Conservation (phyloP, 1,139 yeast genomes). For the Candida sp. region DNA sequence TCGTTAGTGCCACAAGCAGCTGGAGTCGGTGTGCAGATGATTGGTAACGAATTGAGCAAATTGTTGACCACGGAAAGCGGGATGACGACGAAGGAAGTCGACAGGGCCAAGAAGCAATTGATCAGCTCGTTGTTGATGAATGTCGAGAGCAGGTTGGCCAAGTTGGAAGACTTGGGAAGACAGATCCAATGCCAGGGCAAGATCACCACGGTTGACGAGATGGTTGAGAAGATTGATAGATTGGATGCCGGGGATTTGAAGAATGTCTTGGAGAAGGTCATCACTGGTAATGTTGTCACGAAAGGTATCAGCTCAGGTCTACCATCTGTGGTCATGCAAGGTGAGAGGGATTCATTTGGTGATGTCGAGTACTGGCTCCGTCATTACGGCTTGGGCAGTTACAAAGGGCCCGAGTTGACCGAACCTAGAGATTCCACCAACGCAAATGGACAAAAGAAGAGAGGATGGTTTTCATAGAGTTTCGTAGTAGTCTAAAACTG, state of each 20-base stretch:
- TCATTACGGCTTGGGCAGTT: constrained; percentile 74
- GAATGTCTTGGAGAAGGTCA: constrained; percentile 74
- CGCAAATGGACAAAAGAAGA: constrained; percentile 5
- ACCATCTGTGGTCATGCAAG: constrained; percentile 90
- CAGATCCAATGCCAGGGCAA: constrained; percentile 88
- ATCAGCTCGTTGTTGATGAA: constrained; percentile 92
- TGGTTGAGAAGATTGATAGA: constrained; percentile 77
- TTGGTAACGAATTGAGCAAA: constrained; percentile 75
- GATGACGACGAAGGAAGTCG: constrained; percentile 72
- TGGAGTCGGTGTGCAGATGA: constrained; percentile 78
- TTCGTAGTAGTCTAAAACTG: background rate
- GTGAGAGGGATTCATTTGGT: constrained; percentile 84
- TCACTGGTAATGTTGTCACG: constrained; percentile 66
- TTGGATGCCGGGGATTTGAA: constrained; percentile 71
- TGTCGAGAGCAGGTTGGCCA: constrained; percentile 89
- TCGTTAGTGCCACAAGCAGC: constrained; percentile 90
- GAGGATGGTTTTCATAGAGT: constrained; percentile 1
- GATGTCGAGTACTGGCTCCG: constrained; percentile 72
- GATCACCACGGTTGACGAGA: constrained; percentile 79
- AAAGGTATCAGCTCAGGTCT: constrained; percentile 57
- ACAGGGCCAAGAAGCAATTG: constrained; percentile 91
- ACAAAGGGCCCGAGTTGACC: constrained; percentile 24
- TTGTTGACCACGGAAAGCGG: constrained; percentile 62
- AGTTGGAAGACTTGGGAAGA: constrained; percentile 93
- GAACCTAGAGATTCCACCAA: constrained; percentile 34